phyloP scores from a whole-genome alignment of 768 basidiomycete species.

The Tylopilus sp. region DNA sequence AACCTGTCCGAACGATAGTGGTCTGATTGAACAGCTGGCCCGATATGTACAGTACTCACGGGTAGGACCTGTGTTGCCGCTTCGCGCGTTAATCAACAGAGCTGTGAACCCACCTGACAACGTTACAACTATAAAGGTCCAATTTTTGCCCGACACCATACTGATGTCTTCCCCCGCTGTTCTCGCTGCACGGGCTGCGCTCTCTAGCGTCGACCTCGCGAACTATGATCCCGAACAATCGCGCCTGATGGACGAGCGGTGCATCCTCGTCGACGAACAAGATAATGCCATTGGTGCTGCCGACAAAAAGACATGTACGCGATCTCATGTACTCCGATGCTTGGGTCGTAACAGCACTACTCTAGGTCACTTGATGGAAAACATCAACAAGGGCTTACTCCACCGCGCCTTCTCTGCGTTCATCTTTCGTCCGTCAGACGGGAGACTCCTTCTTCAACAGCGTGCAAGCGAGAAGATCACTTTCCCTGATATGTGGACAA shows the following conservation, averaged over 20 bases:
- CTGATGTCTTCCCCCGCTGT: conserved; percentile 60
- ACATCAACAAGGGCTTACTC: conserved; percentile 89
- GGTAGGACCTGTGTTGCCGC: neutral
- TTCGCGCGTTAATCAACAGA: neutral
- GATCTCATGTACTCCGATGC: conserved; percentile 11
- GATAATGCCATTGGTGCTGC: conserved; percentile 81
- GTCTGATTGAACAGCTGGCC: no score
- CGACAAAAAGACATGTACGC: conserved; percentile 94
- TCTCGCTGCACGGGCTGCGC: conserved; percentile 55
- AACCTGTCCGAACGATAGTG: neutral
- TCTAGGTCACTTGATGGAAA: conserved; percentile 91
- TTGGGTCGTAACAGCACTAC: neutral
- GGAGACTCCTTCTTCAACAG: conserved; percentile 90
- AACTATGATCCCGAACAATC: conserved; percentile 92
- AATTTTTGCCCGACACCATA: conserved; percentile 6
- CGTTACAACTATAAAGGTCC: conserved; percentile 1
- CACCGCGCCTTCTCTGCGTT: conserved; percentile 99
- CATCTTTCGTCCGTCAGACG: conserved; percentile 91
- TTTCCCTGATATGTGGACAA: conserved; percentile 99
- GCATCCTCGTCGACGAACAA: conserved; percentile 87
- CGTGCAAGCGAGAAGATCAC: conserved; percentile 99
- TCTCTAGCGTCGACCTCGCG: conserved; percentile 74
- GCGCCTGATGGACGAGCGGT: conserved; percentile 92
- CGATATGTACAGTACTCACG: no score
- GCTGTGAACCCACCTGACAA: neutral